A percentile compares a stretch with the other conserved stretches of the same genome.
Evolutionary conservation across 2,329 filamentous ascomycete species (phyloP).

Genomic region (Corinectria fuckeliana): DNA sequence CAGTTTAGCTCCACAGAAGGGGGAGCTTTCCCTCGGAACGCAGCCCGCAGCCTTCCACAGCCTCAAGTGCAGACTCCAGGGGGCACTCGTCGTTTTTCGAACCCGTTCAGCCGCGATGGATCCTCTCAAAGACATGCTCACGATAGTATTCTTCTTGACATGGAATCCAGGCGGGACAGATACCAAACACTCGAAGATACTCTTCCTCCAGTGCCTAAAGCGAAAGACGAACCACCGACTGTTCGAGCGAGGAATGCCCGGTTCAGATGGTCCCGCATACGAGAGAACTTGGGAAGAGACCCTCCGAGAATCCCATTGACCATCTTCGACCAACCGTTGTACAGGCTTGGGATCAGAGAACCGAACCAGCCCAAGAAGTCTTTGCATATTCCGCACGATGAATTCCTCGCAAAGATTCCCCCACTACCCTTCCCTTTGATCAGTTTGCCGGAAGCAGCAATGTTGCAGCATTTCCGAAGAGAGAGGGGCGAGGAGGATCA

Average conservation of each 20-base stretch:
- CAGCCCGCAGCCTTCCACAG: conserved; percentile 29
- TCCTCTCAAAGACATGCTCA: conserved; percentile 1
- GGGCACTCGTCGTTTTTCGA: conserved; percentile 36
- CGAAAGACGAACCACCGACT: not conserved
- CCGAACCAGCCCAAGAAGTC: conserved; percentile 10
- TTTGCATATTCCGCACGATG: conserved; percentile 30
- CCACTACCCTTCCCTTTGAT: conserved; percentile 46
- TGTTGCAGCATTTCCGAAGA: conserved; percentile 42
- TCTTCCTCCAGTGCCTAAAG: not conserved
- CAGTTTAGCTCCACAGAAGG: conserved; percentile 17
- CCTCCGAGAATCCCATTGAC: conserved; percentile 30
- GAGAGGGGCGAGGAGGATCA: conserved; percentile 48
- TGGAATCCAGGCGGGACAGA: conserved; percentile 35
- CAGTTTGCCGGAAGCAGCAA: conserved; percentile 47
- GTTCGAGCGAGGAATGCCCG: not conserved
- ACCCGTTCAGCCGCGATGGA: conserved; percentile 33
- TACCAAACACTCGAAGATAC: conserved; percentile 41
- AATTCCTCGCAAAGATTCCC: conserved; percentile 33
- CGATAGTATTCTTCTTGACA: conserved; percentile 28
- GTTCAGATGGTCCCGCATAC: conserved; percentile 39
- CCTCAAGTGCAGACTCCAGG: conserved; percentile 31
- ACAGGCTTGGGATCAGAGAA: conserved; percentile 24
- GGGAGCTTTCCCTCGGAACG: conserved; percentile 30
- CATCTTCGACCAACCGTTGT: conserved; percentile 35
- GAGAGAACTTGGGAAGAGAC: conserved; percentile 31